Conservation (phyloP, 2,329 filamentous ascomycete species). For the Neonectria sp. region DNA sequence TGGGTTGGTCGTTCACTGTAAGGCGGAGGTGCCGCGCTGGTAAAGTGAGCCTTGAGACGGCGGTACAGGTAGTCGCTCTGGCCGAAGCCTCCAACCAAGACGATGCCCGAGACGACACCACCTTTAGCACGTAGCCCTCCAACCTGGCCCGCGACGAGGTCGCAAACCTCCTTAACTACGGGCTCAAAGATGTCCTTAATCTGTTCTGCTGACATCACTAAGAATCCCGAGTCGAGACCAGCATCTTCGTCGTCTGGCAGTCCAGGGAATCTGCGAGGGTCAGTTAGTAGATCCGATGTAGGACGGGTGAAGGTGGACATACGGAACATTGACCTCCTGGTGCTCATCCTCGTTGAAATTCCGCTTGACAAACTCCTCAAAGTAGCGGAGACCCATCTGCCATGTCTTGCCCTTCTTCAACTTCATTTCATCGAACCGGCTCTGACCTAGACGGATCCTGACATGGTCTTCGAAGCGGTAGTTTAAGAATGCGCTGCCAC, state of each 20-base stretch:
- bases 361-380: conserved; percentile 88
- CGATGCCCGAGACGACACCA: conserved; percentile 79
- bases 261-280: conserved; percentile 73
- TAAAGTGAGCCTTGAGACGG: conserved; percentile 78
- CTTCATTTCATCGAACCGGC: conserved; percentile 82
- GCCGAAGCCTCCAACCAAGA: conserved; percentile 86
- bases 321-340: conserved; percentile 83
- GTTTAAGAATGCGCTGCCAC: conserved; percentile 85
- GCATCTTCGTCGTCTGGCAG: conserved; percentile 82
- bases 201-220: conserved; percentile 79
- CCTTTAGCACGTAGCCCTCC: conserved; percentile 73
- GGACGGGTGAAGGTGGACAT: conserved; percentile 46
- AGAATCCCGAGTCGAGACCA: conserved; percentile 82
- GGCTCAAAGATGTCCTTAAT: conserved; percentile 84
- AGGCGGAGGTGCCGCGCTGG: conserved; percentile 69
- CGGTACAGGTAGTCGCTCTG: conserved; percentile 84
- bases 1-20: conserved; percentile 82
- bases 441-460: conserved; percentile 75
- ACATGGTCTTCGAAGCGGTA: conserved; percentile 87
- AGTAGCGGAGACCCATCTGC: conserved; percentile 85
- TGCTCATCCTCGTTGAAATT: conserved; percentile 87
- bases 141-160: conserved; percentile 78
- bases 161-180: conserved; percentile 79
- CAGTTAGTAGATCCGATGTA: conserved; percentile 13
- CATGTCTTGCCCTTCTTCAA: conserved; percentile 83